These are phyloP conservation scores for Rhizopogon roseolus DNA, from an alignment of 768 basidiomycete genomes.

Conservation along the genomic window DNA sequence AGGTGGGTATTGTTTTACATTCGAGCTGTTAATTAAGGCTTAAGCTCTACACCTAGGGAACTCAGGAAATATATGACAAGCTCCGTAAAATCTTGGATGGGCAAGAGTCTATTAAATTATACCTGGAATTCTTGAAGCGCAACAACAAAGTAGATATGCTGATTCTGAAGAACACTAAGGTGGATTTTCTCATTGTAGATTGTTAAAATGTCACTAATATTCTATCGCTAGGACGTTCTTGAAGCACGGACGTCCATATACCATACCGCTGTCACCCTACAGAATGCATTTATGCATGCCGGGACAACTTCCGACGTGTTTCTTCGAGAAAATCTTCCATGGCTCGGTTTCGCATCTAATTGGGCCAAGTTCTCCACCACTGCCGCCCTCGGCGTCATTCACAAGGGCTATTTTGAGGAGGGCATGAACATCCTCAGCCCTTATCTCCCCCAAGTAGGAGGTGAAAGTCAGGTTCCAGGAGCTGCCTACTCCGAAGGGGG, in stretches of 20 bases:
- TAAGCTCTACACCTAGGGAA: slow-evolving; percentile 36
- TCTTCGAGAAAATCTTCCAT: slow-evolving; percentile 93
- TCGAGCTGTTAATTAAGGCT: slow-evolving; percentile 7
- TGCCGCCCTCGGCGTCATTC: slow-evolving; percentile 94
- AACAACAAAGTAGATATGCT: slow-evolving; percentile 91
- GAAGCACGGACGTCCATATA: slow-evolving; percentile 96
- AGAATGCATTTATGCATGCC: slow-evolving; percentile 98
- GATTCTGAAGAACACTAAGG: slow-evolving; percentile 92
- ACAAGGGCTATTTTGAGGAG: slow-evolving; percentile 94
- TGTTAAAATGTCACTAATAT: slow-evolving; percentile 3
- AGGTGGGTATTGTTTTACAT: slow-evolving; percentile 35
- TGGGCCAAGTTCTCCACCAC: slow-evolving; percentile 99
- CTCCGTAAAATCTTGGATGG: slow-evolving; percentile 83
- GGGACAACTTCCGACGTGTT: slow-evolving; percentile 95
- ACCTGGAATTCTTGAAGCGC: slow-evolving; percentile 91
- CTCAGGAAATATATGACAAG: slow-evolving; percentile 63
- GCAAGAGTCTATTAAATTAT: slow-evolving; percentile 87
- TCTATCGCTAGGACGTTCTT: slow-evolving; percentile 62
- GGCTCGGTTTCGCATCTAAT: slow-evolving; percentile 91
- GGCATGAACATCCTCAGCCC: slow-evolving; percentile 91
- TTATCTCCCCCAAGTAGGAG: slow-evolving; percentile 79
- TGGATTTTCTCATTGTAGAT: slow-evolving; percentile 20
- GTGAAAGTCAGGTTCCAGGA: slow-evolving; percentile 71
- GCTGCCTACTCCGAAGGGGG: slow-evolving; percentile 94
- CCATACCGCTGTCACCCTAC: slow-evolving; percentile 92